Conservation (phyloP, 805 yeast genomes). For the Wickerhamiella sergipiensis region DNA sequence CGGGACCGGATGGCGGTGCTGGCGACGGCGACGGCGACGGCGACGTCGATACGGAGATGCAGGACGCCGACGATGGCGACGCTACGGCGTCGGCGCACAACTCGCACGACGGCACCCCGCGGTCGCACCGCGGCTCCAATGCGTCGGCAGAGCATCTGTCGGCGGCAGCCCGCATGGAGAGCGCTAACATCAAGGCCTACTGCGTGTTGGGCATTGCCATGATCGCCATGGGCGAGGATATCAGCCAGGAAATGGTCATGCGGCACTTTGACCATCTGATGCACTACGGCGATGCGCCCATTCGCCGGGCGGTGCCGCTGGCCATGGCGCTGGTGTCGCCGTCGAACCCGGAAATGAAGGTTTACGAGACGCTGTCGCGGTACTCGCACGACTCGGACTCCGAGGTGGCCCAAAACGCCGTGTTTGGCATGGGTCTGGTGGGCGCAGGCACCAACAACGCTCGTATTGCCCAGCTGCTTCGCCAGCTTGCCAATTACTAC, state of each 20-base stretch:
- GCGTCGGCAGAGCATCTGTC: slow-evolving; percentile 13
- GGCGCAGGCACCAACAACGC: slow-evolving; percentile 99
- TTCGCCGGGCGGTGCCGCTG: slow-evolving; percentile 87
- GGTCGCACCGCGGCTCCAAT: background rate
- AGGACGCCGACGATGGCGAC: slow-evolving; percentile 9
- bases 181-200: slow-evolving; percentile 55
- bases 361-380: slow-evolving; percentile 88
- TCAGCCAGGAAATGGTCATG: slow-evolving; percentile 93
- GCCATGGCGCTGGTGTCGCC: slow-evolving; percentile 96
- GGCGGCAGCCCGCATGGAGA: slow-evolving; percentile 20
- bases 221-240: slow-evolving; percentile 94
- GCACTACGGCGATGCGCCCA: slow-evolving; percentile 91
- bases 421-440: slow-evolving; percentile 92
- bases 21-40: too few species aligned
- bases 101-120: background rate
- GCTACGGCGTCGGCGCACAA: slow-evolving; percentile 3
- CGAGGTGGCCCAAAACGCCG: slow-evolving; percentile 88
- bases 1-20: too few species aligned
- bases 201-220: slow-evolving; percentile 91
- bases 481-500: slow-evolving; percentile 91
- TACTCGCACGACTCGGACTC: slow-evolving; percentile 92
- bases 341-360: slow-evolving; percentile 92
- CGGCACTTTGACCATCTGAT: slow-evolving; percentile 95
- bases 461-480: slow-evolving; percentile 83
- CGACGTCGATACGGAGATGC: slow-evolving; percentile 16